Base-by-base conservation (phyloP, 495 filamentous ascomycete genomes). In the Neurospora cerealis region DNA sequence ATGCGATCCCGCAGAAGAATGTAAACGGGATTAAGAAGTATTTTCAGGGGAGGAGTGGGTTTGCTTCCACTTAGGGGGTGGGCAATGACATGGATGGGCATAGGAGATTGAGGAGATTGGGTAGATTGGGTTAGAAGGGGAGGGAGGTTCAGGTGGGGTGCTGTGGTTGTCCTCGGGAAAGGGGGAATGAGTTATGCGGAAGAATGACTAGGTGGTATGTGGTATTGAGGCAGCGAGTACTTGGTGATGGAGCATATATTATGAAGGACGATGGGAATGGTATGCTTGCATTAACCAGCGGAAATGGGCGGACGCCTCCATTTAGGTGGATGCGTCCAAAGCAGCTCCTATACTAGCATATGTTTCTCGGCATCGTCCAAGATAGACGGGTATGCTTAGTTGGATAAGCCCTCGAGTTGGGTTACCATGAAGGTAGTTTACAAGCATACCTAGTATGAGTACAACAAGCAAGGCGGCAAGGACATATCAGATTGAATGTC, bases 1-100 rank as follows among this genome's bases (percentile, higher is more conserved):
- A 91, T 84, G 91, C 93, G 72, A 90, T 98, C 71, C 93, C 94
- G 17, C 89, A 90, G 82, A 85, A 88, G 75, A 86, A 85, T 40
- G 91, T 90, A 70, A 88, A 91, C 77, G 83, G 82, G 15, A 90
- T 91, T 75, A 87, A 87, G 81, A 78, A 77, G 73, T 92, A 91
- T 83, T 96, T 89, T 79, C 83, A 86, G 75, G 80, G 81, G 32
- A 89, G 88, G 80, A 81, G 78, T 69, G 84, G 85, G 24, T 90
- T 90, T 36, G n/a, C 32, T 46, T 46, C 42, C 42, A 46, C 42
- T 41, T 2, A 38, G 37, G 24, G 24, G 1, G 2, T 38, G 37
- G 37, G 10, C 9, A 10, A 38, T 0, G 37, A 10, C 2, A 38
- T 38, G 2, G 37, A 38, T 38, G 37, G 9, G 8, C 9, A 28